Conservation (phyloP, 2,329 filamentous ascomycete genomes). For the Ophiostoma perfectum region DNA sequence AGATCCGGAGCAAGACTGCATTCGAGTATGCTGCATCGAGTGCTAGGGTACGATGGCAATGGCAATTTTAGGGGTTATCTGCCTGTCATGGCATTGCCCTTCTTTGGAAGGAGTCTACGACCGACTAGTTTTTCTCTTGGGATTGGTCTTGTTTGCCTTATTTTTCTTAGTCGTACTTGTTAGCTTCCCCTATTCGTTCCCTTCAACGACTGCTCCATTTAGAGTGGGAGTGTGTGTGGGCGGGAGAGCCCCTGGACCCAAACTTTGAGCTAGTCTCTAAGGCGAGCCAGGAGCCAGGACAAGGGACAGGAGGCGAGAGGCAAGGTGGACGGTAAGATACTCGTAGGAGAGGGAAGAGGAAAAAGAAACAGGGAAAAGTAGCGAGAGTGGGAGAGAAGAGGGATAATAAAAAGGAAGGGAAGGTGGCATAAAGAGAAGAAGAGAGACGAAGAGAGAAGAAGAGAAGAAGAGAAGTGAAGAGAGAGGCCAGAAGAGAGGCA, state of each 20-base stretch:
- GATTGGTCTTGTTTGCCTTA: background rate
- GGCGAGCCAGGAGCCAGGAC: background rate
- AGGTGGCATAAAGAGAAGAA: background rate
- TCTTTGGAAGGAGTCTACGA: background rate
- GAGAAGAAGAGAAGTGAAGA: background rate
- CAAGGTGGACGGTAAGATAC: no score
- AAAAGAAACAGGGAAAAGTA: background rate
- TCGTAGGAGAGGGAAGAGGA: background rate
- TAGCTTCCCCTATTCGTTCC: background rate
- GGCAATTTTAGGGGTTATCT: background rate
- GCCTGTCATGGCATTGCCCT: background rate
- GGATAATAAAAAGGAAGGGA: background rate
- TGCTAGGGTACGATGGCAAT: background rate
- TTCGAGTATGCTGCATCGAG: no score
- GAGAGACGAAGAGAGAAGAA: background rate
- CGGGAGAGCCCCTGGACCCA: conserved; percentile 4
- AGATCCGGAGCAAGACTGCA: background rate
- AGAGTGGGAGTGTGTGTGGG: background rate
- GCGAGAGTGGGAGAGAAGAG: no score
- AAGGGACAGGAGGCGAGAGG: background rate
- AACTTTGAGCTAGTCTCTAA: conserved; percentile 1
- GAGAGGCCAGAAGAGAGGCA: background rate
- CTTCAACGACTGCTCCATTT: background rate
- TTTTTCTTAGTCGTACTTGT: no score
- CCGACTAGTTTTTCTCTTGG: background rate